Base-by-base conservation (phyloP, 202 grass and related monocot genomes). In the Schoenoplectus tabernaemontani region DNA sequence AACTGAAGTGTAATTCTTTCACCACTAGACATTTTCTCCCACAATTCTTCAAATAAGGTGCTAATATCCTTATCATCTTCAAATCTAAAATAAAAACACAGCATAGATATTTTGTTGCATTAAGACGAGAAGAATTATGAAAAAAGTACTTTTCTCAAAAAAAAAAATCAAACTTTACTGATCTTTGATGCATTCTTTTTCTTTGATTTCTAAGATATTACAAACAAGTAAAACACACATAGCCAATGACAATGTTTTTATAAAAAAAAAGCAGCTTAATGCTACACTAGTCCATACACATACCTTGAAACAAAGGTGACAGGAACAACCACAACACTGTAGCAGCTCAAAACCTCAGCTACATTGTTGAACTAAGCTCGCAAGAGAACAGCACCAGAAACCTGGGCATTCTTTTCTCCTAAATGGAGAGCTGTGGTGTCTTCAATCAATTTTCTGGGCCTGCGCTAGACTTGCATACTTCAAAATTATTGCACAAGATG, bases 281-380 rank as follows among this genome's bases (percentile, higher is more conserved):
- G 56, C 83, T 47, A 28, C 1, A 58, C 54, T 59, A 44, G 19
- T 61, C 54, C 20, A 19, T 76, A 46, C 48, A 93, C 87, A 82
- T 89, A 97, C 95, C 91, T 93, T 77, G 91, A 97, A 87, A 88
- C 64, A 92, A 97, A 97, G 82, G 89, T 87, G 81, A 97, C 82
- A 79, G 95, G 95, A 67, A 97, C 70, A 77, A 97, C 78, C 28
- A 80, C 77, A 20, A 84, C 73, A 84, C 87, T 89, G 54, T 97
- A 97, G 78, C 94, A 91, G 86, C 84, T 83, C 37, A 94, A 81
- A 87, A 97, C 64, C 78, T 93, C 91, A 42, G 82, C 23, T 22
- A 89, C 91, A 89, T 91, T 89, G 82, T 85, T 94, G 62, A 90
- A 89, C 78, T 87, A 97, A 53, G 91, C 85, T 86, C 91, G 91